A percentile compares a stretch with the other conserved stretches of the same genome.
Conservation (phyloP, 495 filamentous ascomycete species). For the Rusavskia elegans region DNA sequence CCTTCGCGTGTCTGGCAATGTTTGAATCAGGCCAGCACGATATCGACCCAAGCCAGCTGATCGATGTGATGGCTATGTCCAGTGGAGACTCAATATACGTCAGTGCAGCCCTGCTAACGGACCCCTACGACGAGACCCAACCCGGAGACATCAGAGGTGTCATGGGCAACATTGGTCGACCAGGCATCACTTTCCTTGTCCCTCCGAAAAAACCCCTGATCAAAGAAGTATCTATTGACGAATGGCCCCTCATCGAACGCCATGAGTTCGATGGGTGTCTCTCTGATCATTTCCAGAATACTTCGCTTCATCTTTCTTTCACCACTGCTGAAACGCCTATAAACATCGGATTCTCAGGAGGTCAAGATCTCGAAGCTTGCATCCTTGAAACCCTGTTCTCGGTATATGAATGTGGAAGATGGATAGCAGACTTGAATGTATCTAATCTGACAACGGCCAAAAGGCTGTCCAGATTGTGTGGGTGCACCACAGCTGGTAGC, state of each 20-base stretch:
- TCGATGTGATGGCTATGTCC: constrained; percentile 17
- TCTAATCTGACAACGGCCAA: not conserved
- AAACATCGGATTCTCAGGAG: constrained; percentile 6
- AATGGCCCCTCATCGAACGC: constrained; percentile 16
- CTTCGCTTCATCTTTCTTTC: constrained; percentile 26
- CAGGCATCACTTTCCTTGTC: constrained; percentile 19
- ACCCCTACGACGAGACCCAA: constrained; percentile 9
- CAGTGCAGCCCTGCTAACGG: constrained; percentile 13
- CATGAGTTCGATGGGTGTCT: constrained; percentile 15
- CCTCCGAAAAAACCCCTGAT: constrained; percentile 12
- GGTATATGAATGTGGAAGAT: constrained; percentile 18
- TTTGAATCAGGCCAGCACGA: constrained; percentile 18
- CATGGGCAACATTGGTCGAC: constrained; percentile 20
- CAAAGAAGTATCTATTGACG: not conserved
- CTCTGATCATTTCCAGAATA: constrained; percentile 16
- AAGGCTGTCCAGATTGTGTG: not conserved
- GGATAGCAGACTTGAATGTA: constrained; percentile 25
- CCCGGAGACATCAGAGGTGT: constrained; percentile 9
- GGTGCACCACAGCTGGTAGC: not conserved
- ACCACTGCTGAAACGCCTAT: constrained; percentile 18
- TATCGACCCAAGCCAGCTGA: constrained; percentile 10
- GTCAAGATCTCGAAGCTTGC: constrained; percentile 13
- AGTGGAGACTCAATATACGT: constrained; percentile 20
- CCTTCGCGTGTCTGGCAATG: constrained; percentile 17
- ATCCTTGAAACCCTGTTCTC: constrained; percentile 19